Base-by-base conservation (phyloP, 805 yeast genomes). In the Metschnikowia rubicola region DNA sequence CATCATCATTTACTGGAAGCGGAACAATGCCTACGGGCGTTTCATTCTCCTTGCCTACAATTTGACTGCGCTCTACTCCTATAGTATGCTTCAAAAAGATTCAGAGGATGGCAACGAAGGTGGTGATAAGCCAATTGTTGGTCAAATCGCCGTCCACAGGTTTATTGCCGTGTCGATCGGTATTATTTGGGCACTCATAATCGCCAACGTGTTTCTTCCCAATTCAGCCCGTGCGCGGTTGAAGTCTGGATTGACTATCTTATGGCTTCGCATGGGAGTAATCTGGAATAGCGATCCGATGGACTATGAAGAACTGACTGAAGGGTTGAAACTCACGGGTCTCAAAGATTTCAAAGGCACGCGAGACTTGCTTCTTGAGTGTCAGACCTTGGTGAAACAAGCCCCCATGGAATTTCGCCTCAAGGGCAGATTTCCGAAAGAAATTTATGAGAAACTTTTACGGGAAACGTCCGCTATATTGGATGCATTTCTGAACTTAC, bases 201-300 rank as follows among this genome's bases (percentile, higher is more conserved):
- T 88, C 65, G 83, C 94, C 0, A 66, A 83, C 32, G 69, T 79
- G 1, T 73, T 87, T 43, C 71, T 85, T 43, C 96, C 96, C 4
- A 82, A 81, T 59, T 82, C 88, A 58, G 96, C 96, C 0, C 71
- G 96, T 39, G 71, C 79, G 11, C 68, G 89, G 40, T 66, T 88
- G 49, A 80, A 86, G 48, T 71, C 73, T 28, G 88, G 88, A 0
- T 60, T 88, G 19, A 78, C 88, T 0, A 67, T 82, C 2, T 69
- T 87, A 19, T 88, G 96, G 96, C 68, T 88, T 35, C 70, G 90
- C 37, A 75, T 88, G 76, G 96, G 96, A 1, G 75, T 88, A 19
- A 74, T 83, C 8, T 88, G 95, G 96, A 84, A 83, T 54, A 70
- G 82, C 41, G 92, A 86, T 53, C 89, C 91, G 1, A 65, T 88